Base-by-base conservation (phyloP, 345 rosid species). In the Sonneratia alba region DNA sequence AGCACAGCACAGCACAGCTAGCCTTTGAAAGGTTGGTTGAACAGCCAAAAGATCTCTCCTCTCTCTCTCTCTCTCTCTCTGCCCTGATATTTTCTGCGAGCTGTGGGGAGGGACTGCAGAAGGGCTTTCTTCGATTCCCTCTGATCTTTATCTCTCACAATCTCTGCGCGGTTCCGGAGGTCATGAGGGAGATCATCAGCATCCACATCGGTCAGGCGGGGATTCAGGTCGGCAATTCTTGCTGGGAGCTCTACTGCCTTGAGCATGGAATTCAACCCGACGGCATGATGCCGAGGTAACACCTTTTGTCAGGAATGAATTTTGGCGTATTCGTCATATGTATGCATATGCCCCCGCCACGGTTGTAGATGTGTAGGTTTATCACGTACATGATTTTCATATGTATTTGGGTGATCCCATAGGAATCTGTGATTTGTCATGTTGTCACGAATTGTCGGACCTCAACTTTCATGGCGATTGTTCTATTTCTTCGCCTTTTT, bases 181-280 rank as follows among this genome's bases (percentile, higher is more conserved):
- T 3, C 66, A 88, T 88, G 93, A 88, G 93, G 69, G 91, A 88
- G 53, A 71, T 87, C 6, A 86, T 88, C 24, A 86, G 89, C 78
- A 79, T 88, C 51, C 93, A 88, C 75, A 87, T 88, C 56, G 93
- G 91, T 7, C 93, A 88, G 69, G 93, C 91, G 27, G 91, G 93
- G 71, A 87, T 88, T 76, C 93, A 88, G 80, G 90, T 86, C 66
- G 93, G 93, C 22, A 88, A 88, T 70, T 74, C 93, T 6, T 88
- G 93, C 74, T 88, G 89, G 91, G 93, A 88, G 79, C 91, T 88
- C 71, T 86, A 88, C 74, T 86, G 93, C 81, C 89, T 88, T 73
- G 93, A 88, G 79, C 93, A 88, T 84, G 91, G 84, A 9, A 88
- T 88, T 63, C 87, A 88, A 2, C 87, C 90, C 64, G 90, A 84